These are phyloP conservation scores for Cnidoscolus chayamansa DNA, from an alignment of 441 rosid genomes.

Conservation along the genomic window DNA sequence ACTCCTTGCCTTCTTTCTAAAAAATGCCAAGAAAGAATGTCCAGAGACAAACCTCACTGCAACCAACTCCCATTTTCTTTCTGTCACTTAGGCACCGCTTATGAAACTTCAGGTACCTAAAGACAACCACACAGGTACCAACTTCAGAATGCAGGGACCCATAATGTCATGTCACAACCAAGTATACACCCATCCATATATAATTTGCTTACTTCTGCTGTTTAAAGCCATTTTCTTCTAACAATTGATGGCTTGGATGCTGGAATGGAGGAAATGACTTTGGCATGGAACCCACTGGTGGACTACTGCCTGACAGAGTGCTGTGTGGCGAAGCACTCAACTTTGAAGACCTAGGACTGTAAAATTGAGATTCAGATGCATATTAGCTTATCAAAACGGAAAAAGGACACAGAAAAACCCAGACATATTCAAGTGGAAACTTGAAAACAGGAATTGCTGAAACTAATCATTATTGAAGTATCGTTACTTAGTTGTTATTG, in stretches of 20 bases:
- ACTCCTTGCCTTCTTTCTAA: neutral
- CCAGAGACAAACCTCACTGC: constrained; percentile 77
- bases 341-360: constrained; percentile 73
- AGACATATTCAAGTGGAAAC: neutral
- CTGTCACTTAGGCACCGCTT: constrained; percentile 90
- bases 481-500: neutral
- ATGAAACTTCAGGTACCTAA: constrained; percentile 83
- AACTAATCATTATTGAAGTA: neutral
- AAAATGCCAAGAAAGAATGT: constrained; percentile 12
- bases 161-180: neutral
- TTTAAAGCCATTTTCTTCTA: constrained; percentile 95
- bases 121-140: constrained; percentile 22
- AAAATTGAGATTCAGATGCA: constrained; percentile 20
- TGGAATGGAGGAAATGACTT: constrained; percentile 89
- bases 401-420: neutral
- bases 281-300: constrained; percentile 94
- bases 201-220: constrained; percentile 78
- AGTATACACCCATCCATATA: constrained; percentile 8
- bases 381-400: constrained; percentile 12
- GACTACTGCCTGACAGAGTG: constrained; percentile 70
- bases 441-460: neutral
- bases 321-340: constrained; percentile 81
- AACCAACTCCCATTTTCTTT: constrained; percentile 82
- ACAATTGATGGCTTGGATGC: constrained; percentile 92
- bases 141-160: constrained; percentile 1